Conservation (phyloP, 176 grass and related monocot species). For the Lolium rigidum region DNA sequence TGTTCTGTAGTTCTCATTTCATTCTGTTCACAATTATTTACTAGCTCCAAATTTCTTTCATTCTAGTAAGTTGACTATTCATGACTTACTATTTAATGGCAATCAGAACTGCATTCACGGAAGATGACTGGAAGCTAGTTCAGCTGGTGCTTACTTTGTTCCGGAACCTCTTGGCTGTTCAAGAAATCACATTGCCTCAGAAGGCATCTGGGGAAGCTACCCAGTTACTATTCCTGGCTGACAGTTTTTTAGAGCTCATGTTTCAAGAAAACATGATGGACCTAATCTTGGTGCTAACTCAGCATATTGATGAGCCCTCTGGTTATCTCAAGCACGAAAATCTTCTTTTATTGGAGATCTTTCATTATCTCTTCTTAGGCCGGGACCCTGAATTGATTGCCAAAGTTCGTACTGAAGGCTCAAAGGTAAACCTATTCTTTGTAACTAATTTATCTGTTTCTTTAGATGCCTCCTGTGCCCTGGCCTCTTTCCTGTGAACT, state of each 20-base stretch:
- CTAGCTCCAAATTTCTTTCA: conserved; percentile 26
- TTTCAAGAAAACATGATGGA: conserved; percentile 99
- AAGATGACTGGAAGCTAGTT: conserved; percentile 99
- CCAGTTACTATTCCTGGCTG: conserved; percentile 68
- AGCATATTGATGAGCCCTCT: conserved; percentile 80
- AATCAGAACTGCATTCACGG: conserved; percentile 77
- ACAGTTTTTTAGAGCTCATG: conserved; percentile 83
- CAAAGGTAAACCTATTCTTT: conserved; percentile 63
- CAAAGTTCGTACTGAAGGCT: conserved; percentile 55
- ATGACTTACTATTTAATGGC: conserved; percentile 48
- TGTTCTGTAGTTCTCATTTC: conserved; percentile 6
- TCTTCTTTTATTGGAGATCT: conserved; percentile 91
- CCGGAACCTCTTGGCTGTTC: conserved; percentile 82
- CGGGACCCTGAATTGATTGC: conserved; percentile 82
- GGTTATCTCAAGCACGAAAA: conserved; percentile 90
- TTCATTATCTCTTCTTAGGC: conserved; percentile 82
- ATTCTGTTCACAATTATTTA: conserved; percentile 34
- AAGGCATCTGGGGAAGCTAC: conserved; percentile 83
- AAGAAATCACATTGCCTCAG: conserved; percentile 89
- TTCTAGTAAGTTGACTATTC: conserved; percentile 18
- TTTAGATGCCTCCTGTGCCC: background rate
- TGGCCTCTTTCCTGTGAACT: conserved; percentile 14
- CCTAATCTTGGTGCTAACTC: conserved; percentile 89
- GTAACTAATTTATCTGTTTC: conserved; percentile 6
- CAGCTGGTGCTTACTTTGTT: conserved; percentile 95